Evolutionary conservation across 2,329 filamentous ascomycete genomes (phyloP).

Genomic region (Aureobasidium uvarum): DNA sequence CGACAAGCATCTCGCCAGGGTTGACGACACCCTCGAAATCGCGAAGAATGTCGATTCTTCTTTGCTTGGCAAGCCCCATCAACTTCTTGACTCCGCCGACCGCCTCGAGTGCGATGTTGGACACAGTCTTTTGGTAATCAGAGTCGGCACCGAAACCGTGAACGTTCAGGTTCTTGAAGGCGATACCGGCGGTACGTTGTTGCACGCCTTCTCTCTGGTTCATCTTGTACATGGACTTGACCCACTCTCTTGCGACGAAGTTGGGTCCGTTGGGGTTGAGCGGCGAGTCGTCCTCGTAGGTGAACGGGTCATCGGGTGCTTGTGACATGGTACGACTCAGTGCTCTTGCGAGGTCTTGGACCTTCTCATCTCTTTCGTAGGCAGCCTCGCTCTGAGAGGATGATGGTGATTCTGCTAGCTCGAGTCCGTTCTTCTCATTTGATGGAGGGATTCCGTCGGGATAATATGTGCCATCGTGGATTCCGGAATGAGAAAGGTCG

Average conservation of each 20-base stretch:
- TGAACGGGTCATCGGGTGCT: constrained; percentile 39
- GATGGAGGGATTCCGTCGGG: constrained; percentile 28
- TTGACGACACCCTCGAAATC: constrained; percentile 67
- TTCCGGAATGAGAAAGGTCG: constrained; percentile 22
- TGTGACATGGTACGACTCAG: constrained; percentile 25
- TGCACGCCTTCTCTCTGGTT: constrained; percentile 45
- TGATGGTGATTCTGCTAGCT: constrained; percentile 19
- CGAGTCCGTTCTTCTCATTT: constrained; percentile 25
- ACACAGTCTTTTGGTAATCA: constrained; percentile 53
- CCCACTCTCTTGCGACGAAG: constrained; percentile 51
- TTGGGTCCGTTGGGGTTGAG: constrained; percentile 49
- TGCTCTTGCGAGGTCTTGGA: constrained; percentile 11
- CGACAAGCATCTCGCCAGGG: constrained; percentile 72
- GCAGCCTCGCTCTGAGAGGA: constrained; percentile 18
- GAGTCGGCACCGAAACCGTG: constrained; percentile 51
- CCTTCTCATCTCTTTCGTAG: constrained; percentile 21
- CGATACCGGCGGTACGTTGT: constrained; percentile 47
- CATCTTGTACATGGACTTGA: constrained; percentile 51
- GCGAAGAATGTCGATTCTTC: constrained; percentile 60
- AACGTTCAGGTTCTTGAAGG: constrained; percentile 50
- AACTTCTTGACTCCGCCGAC: constrained; percentile 41
- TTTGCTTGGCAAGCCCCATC: constrained; percentile 34
- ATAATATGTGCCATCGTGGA: constrained; percentile 30
- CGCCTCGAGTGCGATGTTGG: constrained; percentile 47
- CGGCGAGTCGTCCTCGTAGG: constrained; percentile 42